These are phyloP conservation scores for Mimosa bimucronata DNA, from an alignment of 306 rosid species.

Conservation along the genomic window DNA sequence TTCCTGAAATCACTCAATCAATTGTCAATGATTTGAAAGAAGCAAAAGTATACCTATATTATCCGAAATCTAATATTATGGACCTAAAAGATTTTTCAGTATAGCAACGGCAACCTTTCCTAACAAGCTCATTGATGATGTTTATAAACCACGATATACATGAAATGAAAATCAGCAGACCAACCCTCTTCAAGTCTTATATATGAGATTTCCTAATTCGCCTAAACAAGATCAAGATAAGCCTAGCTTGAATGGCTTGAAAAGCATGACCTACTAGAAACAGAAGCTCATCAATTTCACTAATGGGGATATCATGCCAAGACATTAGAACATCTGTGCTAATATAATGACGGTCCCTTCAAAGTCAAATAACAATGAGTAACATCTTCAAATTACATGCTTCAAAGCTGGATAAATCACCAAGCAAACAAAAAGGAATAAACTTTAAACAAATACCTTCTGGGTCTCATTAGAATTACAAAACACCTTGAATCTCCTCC, in stretches of 20 bases:
- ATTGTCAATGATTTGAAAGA: constrained; percentile 46
- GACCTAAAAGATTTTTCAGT: neutral
- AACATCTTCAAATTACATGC: neutral
- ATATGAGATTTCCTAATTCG: no score
- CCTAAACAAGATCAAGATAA: constrained; percentile 22
- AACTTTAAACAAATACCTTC: constrained; percentile 47
- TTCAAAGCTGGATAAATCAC: neutral
- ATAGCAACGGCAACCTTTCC: neutral
- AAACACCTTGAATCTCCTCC: constrained; percentile 55
- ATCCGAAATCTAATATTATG: constrained; percentile 2
- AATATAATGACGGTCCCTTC: neutral
- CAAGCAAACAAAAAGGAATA: neutral
- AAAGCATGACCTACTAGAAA: neutral
- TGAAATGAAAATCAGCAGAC: constrained; percentile 3
- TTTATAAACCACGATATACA: neutral
- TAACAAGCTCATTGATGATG: constrained; percentile 16
- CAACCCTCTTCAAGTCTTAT: constrained; percentile 15
- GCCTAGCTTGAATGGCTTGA: constrained; percentile 9
- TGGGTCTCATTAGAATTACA: constrained; percentile 57
- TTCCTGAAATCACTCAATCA: constrained; percentile 51
- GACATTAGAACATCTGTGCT: neutral
- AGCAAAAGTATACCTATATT: constrained; percentile 21
- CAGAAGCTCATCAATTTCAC: neutral
- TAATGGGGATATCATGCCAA: neutral
- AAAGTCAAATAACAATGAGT: neutral